Percentiles rank a stretch among this genome's conserved stretches.
Conservation (phyloP, 1,284 basidiomycete genomes). For the Pseudozyma tsukubaensis region DNA sequence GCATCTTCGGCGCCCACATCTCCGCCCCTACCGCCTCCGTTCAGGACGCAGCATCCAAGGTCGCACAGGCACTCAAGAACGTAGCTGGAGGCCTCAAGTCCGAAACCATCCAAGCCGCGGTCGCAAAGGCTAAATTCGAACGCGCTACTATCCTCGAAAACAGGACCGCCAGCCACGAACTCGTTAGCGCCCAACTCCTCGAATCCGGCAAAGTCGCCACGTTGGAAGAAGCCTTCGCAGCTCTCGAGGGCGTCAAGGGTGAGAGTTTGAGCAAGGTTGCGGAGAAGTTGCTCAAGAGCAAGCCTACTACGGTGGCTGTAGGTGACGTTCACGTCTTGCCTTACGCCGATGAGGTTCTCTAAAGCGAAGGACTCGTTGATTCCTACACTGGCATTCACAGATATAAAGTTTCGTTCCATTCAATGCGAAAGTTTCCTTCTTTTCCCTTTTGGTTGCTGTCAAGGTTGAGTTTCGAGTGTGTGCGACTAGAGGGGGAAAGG, state of each 20-base stretch:
- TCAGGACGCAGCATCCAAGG: constrained; percentile 53
- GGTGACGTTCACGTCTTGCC: constrained; percentile 65
- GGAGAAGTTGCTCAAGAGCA: constrained; percentile 64
- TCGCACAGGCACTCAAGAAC: constrained; percentile 58
- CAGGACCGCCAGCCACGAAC: constrained; percentile 54
- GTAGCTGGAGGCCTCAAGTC: constrained; percentile 55
- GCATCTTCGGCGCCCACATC: constrained; percentile 64
- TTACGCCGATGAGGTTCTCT: constrained; percentile 66
- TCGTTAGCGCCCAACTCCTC: constrained; percentile 57
- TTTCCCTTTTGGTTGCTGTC: too few relatives aligned
- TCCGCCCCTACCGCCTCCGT: constrained; percentile 56
- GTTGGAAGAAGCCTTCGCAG: constrained; percentile 51
- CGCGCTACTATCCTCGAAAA: constrained; percentile 58
- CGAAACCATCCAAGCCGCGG: constrained; percentile 56
- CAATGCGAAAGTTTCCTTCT: too few relatives aligned
- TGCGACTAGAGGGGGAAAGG: too few relatives aligned
- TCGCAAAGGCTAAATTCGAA: constrained; percentile 67
- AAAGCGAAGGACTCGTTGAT: too few relatives aligned
- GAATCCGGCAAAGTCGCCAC: constrained; percentile 41
- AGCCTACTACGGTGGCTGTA: constrained; percentile 65
- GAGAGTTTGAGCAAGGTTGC: constrained; percentile 47
- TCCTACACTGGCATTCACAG: too few relatives aligned
- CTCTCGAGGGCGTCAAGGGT: constrained; percentile 60
- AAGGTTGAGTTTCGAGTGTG: too few relatives aligned
- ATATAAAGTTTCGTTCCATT: too few relatives aligned